Conservation (phyloP, 2,329 filamentous ascomycete genomes). For the Juglanconis juglandina region DNA sequence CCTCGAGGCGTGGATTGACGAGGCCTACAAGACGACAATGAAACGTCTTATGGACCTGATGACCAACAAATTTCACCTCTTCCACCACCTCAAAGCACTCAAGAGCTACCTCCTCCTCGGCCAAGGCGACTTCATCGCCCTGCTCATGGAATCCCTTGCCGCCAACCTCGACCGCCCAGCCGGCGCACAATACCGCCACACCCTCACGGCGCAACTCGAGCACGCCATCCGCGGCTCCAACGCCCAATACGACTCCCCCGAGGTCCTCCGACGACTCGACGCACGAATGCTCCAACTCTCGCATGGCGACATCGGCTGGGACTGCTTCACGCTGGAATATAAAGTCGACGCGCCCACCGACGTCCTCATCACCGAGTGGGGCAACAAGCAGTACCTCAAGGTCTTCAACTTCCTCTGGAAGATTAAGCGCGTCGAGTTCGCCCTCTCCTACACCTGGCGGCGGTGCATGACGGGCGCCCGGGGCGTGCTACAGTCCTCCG, state of each 20-base stretch:
- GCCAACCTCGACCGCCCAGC: conserved; percentile 91
- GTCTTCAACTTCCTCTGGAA: conserved; percentile 99
- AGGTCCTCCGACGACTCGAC: conserved; percentile 86
- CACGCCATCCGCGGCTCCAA: conserved; percentile 97
- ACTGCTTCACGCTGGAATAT: conserved; percentile 98
- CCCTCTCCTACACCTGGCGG: conserved; percentile 84
- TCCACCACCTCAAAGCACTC: conserved; percentile 84
- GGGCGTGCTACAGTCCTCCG: conserved; percentile 78
- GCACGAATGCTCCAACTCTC: conserved; percentile 97
- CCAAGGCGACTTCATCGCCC: conserved; percentile 93
- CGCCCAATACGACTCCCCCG: conserved; percentile 88
- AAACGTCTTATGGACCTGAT: conserved; percentile 88
- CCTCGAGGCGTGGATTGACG: conserved; percentile 88
- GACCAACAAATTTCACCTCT: conserved; percentile 91
- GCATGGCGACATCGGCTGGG: conserved; percentile 97
- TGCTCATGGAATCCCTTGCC: conserved; percentile 94
- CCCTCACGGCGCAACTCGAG: conserved; percentile 93
- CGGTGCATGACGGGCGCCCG: conserved; percentile 92
- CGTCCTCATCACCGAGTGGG: conserved; percentile 94
- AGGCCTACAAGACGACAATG: conserved; percentile 98
- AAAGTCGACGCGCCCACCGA: conserved; percentile 96
- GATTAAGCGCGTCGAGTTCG: conserved; percentile 96
- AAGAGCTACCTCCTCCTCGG: conserved; percentile 94
- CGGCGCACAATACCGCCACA: conserved; percentile 95
- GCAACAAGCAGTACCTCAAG: conserved; percentile 93